Evolutionary conservation across 441 rosid genomes (phyloP), one percentile per base, ranked within the genome.

Genomic region (Aleurites moluccanus): DNA sequence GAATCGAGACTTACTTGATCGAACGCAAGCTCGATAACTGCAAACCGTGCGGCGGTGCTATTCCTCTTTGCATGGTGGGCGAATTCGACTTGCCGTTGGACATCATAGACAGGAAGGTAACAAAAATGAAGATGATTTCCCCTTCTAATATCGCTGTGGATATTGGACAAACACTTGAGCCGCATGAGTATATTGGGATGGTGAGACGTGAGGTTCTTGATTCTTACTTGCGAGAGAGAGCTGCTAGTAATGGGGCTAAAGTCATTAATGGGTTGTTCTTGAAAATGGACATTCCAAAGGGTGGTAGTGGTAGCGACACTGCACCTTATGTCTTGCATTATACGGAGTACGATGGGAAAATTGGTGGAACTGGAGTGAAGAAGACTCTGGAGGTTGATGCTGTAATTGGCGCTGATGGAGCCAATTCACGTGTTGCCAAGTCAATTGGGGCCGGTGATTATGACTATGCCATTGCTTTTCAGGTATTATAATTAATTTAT

Each of bases 31-130:
- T 94, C 64, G 96, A 94, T 78, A 94, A 94, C 80, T 88, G 90
- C 82, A 94, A 94, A 81, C 96, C 98, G 5, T 94, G 98, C 70
- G 96, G 98, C 1, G 94, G 98, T 2, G 97, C 98, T 30, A 93
- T 92, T 62, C 98, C 96, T 42, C 85, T 93, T 52, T 92, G 96
- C 80, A 90, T 92, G 98, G 97, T 93, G 57, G 98, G 96, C 1
- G 98, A 93, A 71, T 93, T 92, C 80, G 93, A 90, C 83, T 79
- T 92, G 13, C 97, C 98, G 4, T 57, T 92, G 16, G 98, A 92
- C 62, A 94, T 94, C 23, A 94, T 94, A 35, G 98, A 94, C 81
- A 82, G 97, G 68, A 80, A 80, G 18, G 97, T 92, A 66, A 94
- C 97, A 28, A 89, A 88, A 82, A 94, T 94, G 97, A 94, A 94